Conservation (phyloP, 169 alveolate genomes). For the Sarcocystis neurona region DNA sequence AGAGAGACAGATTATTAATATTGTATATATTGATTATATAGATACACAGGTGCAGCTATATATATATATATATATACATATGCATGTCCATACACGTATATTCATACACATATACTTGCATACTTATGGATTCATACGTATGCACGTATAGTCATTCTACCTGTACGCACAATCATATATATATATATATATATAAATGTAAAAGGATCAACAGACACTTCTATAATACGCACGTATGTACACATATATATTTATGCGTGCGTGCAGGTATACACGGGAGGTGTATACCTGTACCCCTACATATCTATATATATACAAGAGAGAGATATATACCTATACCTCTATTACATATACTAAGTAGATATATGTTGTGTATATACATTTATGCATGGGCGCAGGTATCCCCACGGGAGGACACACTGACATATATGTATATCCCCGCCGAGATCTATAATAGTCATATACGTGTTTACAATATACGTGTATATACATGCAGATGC, state of each 20-base stretch:
- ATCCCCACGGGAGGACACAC: not conserved
- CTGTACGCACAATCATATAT: not conserved
- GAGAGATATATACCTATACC: not conserved
- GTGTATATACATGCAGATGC: not conserved
- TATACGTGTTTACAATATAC: slow-evolving; percentile 18
- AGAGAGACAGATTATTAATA: not conserved
- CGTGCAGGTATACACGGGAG: not conserved
- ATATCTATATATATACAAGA: not conserved
- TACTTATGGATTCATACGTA: not conserved
- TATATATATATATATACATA: not conserved
- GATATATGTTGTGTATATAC: not conserved
- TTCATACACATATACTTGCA: not conserved
- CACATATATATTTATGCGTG: not conserved
- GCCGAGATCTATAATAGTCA: not conserved
- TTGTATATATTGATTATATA: not conserved
- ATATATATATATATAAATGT: not conserved
- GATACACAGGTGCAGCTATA: not conserved
- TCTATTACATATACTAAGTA: not conserved
- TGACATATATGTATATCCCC: not conserved
- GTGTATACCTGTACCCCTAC: not conserved
- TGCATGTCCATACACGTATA: no score
- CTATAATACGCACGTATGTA: not conserved
- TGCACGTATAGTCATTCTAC: not conserved
- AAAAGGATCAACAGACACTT: not conserved
- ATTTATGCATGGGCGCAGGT: not conserved